These are phyloP conservation scores for Teratosphaeriaceae sp. DNA, from an alignment of 2,329 filamentous ascomycete genomes.

Conservation along the genomic window DNA sequence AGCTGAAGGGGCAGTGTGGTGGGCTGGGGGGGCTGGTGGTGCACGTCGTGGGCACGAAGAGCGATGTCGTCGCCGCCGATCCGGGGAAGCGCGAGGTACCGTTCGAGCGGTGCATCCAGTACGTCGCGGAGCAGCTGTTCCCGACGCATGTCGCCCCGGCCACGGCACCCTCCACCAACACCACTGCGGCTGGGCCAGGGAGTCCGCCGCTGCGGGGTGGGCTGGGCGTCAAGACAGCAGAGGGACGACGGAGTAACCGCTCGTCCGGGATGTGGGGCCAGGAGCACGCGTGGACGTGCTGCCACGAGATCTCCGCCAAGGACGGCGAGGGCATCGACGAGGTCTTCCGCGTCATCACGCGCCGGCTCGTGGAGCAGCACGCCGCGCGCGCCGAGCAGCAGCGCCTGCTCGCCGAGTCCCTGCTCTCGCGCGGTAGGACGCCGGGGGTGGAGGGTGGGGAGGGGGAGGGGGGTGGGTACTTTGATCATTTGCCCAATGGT, in stretches of 20 bases:
- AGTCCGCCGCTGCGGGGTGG: conserved; percentile 32
- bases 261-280: conserved; percentile 83
- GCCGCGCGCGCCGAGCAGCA: conserved; percentile 50
- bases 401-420: conserved; percentile 36
- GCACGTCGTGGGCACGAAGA: conserved; percentile 92
- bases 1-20: conserved; percentile 42
- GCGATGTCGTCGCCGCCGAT: conserved; percentile 82
- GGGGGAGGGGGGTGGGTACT: conserved; percentile 37
- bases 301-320: conserved; percentile 93
- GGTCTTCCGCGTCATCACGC: conserved; percentile 83
- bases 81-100: conserved; percentile 74
- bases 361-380: conserved; percentile 73
- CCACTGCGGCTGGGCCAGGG: not conserved
- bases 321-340: conserved; percentile 94
- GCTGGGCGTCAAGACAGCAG: conserved; percentile 36
- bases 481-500: conserved; percentile 41
- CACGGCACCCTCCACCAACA: conserved; percentile 10
- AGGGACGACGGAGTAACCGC: conserved; percentile 43
- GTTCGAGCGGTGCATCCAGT: conserved; percentile 92
- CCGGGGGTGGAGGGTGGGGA: conserved; percentile 35
- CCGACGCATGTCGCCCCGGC: conserved; percentile 43
- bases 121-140: conserved; percentile 85
- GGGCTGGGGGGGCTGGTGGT: conserved; percentile 63
- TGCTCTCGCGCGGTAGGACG: conserved; percentile 28
- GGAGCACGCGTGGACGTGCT: too few relatives aligned